These are phyloP conservation scores for Dionaea muscipula DNA, from an alignment of 179 eudicot species.

Conservation along the genomic window DNA sequence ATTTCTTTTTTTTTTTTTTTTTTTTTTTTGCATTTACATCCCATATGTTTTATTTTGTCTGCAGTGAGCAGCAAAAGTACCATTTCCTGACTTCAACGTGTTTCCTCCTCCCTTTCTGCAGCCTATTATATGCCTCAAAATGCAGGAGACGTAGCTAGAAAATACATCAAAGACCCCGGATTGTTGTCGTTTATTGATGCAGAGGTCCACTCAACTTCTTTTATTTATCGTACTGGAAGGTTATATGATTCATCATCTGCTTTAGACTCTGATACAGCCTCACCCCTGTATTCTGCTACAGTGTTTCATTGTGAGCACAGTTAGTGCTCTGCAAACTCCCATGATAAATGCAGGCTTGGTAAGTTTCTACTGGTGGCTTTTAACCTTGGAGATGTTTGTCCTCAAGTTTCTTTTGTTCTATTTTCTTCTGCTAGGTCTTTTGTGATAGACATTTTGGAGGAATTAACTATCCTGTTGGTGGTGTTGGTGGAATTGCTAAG, in stretches of 20 bases:
- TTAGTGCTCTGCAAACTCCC: constrained; percentile 86
- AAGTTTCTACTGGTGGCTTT: constrained; percentile 16
- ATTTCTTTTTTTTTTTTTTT: no score
- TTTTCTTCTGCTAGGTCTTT: constrained; percentile 46
- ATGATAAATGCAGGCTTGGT: constrained; percentile 99
- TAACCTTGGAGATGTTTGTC: background rate
- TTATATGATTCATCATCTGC: constrained; percentile 1
- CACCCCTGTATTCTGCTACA: constrained; percentile 24
- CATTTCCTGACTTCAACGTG: constrained; percentile 5
- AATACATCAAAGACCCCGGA: constrained; percentile 66
- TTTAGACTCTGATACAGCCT: constrained; percentile 1
- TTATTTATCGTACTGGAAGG: constrained; percentile 2
- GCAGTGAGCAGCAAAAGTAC: no score
- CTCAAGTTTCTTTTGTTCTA: constrained; percentile 4
- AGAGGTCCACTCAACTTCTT: constrained; percentile 42
- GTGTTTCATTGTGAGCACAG: constrained; percentile 98
- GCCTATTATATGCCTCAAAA: constrained; percentile 95
- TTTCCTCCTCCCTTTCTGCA: constrained; percentile 26
- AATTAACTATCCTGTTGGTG: constrained; percentile 94
- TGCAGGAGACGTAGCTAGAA: constrained; percentile 92
- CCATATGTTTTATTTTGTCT: no score
- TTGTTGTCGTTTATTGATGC: constrained; percentile 89
- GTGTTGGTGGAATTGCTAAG: constrained; percentile 91
- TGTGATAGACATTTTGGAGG: constrained; percentile 99
- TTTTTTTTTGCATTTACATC: no score